Conservation (phyloP, 176 grass and related monocot genomes). For the Canna indica region DNA sequence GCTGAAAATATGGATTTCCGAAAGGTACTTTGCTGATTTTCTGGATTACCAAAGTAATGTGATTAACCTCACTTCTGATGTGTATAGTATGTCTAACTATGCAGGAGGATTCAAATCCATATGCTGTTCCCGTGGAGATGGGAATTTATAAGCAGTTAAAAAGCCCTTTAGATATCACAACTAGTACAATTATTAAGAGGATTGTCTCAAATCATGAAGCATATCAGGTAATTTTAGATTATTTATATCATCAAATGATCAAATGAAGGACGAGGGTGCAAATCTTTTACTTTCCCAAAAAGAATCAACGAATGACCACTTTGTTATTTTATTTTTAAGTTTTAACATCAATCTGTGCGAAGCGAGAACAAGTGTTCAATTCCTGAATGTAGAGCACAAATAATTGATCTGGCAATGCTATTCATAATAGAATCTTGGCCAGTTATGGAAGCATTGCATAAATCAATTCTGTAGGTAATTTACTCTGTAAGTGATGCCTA, state of each 20-base stretch:
- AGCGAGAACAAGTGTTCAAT: background rate
- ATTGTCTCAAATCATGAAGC: constrained; percentile 98
- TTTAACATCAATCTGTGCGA: background rate
- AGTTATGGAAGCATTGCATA: background rate
- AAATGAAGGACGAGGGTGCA: too few relatives aligned
- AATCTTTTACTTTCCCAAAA: too few relatives aligned
- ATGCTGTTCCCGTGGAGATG: constrained; percentile 68
- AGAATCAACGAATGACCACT: background rate
- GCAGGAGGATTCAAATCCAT: constrained; percentile 74
- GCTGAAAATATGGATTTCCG: constrained; percentile 8
- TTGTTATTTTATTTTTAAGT: background rate
- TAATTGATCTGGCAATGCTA: background rate
- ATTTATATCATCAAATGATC: background rate
- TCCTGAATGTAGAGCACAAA: background rate
- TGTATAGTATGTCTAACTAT: background rate
- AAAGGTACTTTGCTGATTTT: background rate
- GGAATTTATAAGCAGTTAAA: constrained; percentile 65
- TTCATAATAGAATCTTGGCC: background rate
- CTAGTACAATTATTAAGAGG: constrained; percentile 94
- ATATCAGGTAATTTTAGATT: constrained; percentile 54
- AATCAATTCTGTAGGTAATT: background rate
- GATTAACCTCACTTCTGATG: background rate
- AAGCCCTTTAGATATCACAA: constrained; percentile 80
- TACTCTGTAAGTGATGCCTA: background rate
- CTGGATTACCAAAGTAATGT: background rate